Evolutionary conservation across 2,329 filamentous ascomycete species (phyloP).

Genomic region (Stemphylium beticola): DNA sequence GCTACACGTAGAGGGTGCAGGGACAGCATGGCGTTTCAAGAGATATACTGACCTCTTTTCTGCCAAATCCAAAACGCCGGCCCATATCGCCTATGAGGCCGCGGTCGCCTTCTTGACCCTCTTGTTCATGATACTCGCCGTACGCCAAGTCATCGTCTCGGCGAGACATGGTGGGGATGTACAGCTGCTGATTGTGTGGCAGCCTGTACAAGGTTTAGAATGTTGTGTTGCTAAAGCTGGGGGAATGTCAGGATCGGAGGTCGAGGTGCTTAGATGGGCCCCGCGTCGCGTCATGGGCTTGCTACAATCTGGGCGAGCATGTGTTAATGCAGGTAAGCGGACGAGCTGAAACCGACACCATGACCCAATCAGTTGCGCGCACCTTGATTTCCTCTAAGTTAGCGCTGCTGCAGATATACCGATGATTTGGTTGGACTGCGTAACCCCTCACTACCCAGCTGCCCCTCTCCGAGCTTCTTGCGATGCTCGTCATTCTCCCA

Average conservation of each 20-base stretch:
- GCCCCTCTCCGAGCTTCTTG: neutral
- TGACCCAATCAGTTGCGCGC: neutral
- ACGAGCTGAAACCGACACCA: slow-evolving; percentile 10
- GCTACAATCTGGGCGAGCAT: slow-evolving; percentile 14
- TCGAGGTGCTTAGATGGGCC: slow-evolving; percentile 12
- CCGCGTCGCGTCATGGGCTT: slow-evolving; percentile 33
- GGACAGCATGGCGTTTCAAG: slow-evolving; percentile 26
- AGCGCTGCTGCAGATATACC: neutral
- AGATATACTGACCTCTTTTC: slow-evolving; percentile 38
- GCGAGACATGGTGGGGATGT: slow-evolving; percentile 38
- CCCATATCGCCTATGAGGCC: slow-evolving; percentile 62
- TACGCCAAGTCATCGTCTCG: slow-evolving; percentile 62
- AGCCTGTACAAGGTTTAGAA: neutral
- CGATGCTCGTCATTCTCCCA: neutral
- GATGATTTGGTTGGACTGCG: neutral
- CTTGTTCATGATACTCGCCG: slow-evolving; percentile 56
- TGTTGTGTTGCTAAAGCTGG: slow-evolving; percentile 8
- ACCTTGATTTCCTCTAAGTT: neutral
- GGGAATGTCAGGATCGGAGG: slow-evolving; percentile 4
- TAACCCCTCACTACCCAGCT: neutral
- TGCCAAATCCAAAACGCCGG: slow-evolving; percentile 51
- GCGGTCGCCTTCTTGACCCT: slow-evolving; percentile 52
- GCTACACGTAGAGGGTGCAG: slow-evolving; percentile 18
- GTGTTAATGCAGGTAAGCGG: slow-evolving; percentile 4
- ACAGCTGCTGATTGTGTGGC: slow-evolving; percentile 13